Percentiles rank a stretch among this genome's conserved stretches.
Conservation (phyloP, 1,284 basidiomycete species). For the Sanguinoderma infundibulare region DNA sequence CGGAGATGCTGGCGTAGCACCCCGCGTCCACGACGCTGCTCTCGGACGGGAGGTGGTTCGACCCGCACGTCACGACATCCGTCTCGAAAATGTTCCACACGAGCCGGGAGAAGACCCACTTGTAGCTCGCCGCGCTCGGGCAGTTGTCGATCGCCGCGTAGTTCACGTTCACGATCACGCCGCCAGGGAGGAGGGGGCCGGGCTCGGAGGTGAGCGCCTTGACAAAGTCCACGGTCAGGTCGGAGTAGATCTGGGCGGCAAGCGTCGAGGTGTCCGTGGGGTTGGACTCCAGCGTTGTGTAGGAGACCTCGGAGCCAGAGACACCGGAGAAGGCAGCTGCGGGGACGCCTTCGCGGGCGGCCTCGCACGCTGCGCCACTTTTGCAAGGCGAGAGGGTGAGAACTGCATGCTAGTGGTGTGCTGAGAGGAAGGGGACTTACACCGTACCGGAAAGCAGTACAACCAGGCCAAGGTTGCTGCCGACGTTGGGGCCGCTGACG, state of each 20-base stretch:
- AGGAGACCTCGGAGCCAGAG: conserved; percentile 46
- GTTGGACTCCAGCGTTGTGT: conserved; percentile 46
- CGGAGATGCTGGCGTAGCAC: conserved; percentile 53
- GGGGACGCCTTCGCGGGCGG: conserved; percentile 49
- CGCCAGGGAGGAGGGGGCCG: conserved; percentile 44
- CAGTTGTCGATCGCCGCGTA: conserved; percentile 49
- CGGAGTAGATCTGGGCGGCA: conserved; percentile 47
- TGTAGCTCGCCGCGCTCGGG: conserved; percentile 40
- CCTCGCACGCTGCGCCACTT: conserved; percentile 55
- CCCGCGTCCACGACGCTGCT: conserved; percentile 40
- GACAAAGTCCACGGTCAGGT: conserved; percentile 46
- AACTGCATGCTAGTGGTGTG: neutral
- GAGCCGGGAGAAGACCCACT: conserved; percentile 52
- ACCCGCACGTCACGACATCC: conserved; percentile 50
- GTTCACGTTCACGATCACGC: conserved; percentile 55
- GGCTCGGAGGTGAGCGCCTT: conserved; percentile 38
- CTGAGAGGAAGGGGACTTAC: conserved; percentile 10
- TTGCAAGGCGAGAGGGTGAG: neutral
- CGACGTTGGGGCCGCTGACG: conserved; percentile 40
- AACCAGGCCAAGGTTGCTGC: conserved; percentile 25
- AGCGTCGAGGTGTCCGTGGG: conserved; percentile 39
- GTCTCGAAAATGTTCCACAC: conserved; percentile 36
- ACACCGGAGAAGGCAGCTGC: conserved; percentile 54
- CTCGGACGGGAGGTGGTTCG: conserved; percentile 46
- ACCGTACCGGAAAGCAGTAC: conserved; percentile 28